Conservation (phyloP, 169 alveolate species). For the Eimeria falciformis region DNA sequence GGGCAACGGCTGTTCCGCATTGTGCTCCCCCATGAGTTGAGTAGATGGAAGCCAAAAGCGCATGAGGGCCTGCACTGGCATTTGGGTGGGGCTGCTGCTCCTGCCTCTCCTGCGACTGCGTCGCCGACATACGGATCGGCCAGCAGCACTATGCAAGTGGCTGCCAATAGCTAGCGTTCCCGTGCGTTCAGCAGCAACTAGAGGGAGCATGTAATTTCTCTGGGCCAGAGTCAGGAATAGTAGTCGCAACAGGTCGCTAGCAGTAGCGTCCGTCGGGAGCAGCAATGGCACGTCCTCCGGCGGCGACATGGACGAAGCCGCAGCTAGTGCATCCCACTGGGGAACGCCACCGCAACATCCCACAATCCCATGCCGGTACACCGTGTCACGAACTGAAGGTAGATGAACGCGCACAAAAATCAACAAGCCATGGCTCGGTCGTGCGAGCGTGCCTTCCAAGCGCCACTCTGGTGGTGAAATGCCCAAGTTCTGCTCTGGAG, state of each 20-base stretch:
- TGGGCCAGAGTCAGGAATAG: slow-evolving; percentile 46
- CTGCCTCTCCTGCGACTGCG: slow-evolving; percentile 15
- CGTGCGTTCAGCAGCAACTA: slow-evolving; percentile 15
- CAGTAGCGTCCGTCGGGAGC: slow-evolving; percentile 66
- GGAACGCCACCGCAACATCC: slow-evolving; percentile 1
- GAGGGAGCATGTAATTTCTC: slow-evolving; percentile 61
- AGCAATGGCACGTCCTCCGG: slow-evolving; percentile 71
- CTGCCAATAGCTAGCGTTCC: slow-evolving; percentile 16
- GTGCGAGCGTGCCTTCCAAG: slow-evolving; percentile 11
- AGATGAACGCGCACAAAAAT: slow-evolving; percentile 44
- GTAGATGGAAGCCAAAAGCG: slow-evolving; percentile 68
- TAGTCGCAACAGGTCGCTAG: slow-evolving; percentile 49
- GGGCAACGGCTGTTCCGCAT: slow-evolving; percentile 58
- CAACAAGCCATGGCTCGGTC: slow-evolving; percentile 53
- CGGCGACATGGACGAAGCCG: slow-evolving; percentile 5
- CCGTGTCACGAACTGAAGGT: slow-evolving; percentile 22
- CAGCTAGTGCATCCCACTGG: slow-evolving; percentile 53
- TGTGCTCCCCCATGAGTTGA: slow-evolving; percentile 39
- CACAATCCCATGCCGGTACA: neutral
- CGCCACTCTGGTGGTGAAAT: slow-evolving; percentile 17
- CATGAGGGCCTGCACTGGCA: neutral
- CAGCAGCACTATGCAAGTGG: neutral
- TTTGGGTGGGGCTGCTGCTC: neutral
- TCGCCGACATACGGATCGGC: slow-evolving; percentile 27
- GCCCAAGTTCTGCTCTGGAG: slow-evolving; percentile 8